Conservation (phyloP, 768 basidiomycete genomes). For the Boletus rubroflammeus region DNA sequence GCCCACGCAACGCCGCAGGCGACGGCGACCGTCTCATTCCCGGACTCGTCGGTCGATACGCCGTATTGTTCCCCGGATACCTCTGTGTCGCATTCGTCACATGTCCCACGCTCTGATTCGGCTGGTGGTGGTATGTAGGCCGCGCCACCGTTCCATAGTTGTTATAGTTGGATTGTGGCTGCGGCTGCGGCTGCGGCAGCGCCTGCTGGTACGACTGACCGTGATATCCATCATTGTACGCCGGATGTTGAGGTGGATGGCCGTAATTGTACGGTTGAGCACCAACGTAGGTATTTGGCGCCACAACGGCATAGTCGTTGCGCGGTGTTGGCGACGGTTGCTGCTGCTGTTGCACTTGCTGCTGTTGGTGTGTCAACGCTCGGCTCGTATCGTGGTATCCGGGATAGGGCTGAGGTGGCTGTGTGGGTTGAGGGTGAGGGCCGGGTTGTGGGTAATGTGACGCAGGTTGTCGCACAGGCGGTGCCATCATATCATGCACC, state of each 20-base stretch:
- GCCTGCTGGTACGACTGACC: conserved; percentile 16
- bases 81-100: conserved; percentile 33
- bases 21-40: conserved; percentile 46
- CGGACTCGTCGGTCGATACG: conserved; percentile 45
- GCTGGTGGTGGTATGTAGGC: conserved; percentile 7
- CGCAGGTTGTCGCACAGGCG: conserved; percentile 16
- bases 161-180: conserved; percentile 7
- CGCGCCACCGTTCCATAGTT: conserved; percentile 3
- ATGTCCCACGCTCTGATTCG: conserved; percentile 21
- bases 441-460: conserved; percentile 11
- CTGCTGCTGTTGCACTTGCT: conserved; percentile 27
- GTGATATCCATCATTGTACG: conserved; percentile 19
- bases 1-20: conserved; percentile 39
- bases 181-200: conserved; percentile 3
- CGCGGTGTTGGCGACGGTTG: conserved; percentile 17
- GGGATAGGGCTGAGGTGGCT: conserved; percentile 19
- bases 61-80: conserved; percentile 20
- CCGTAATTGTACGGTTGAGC: conserved; percentile 16
- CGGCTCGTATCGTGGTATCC: conserved; percentile 21
- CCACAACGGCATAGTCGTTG: conserved; percentile 15
- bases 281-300: conserved; percentile 13
- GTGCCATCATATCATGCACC: conserved; percentile 70
- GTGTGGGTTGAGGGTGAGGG: conserved; percentile 5
- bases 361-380: conserved; percentile 36
- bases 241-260: conserved; percentile 19